Evolutionary conservation across 495 filamentous ascomycete genomes (phyloP).

Genomic region (Friedmanniomyces simplex): DNA sequence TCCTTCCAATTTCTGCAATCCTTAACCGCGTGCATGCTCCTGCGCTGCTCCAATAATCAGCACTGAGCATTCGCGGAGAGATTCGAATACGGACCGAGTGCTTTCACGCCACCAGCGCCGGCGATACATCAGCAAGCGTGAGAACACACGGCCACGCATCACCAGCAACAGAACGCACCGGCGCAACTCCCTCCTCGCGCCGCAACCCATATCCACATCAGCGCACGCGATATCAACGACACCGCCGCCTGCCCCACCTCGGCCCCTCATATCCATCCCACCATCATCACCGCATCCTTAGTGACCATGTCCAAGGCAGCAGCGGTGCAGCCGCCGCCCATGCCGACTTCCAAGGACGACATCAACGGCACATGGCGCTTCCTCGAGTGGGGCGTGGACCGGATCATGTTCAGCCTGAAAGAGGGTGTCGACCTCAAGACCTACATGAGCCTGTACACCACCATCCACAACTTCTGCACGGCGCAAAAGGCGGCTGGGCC

Average conservation of each 20-base stretch:
- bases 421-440: slow-evolving; percentile 86
- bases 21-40: neutral
- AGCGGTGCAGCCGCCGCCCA: slow-evolving; percentile 7
- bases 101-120: neutral
- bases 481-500: slow-evolving; percentile 74
- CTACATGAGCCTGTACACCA: slow-evolving; percentile 97
- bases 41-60: neutral
- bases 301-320: slow-evolving; percentile 11
- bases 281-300: neutral
- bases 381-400: slow-evolving; percentile 73
- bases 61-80: neutral
- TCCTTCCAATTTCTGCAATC: neutral
- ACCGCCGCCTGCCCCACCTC: neutral
- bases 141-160: neutral
- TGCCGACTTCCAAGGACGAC: slow-evolving; percentile 23
- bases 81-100: neutral
- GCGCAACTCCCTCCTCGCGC: neutral
- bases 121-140: neutral
- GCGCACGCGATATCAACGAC: neutral
- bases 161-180: neutral
- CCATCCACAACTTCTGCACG: slow-evolving; percentile 98
- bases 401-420: slow-evolving; percentile 85
- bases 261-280: neutral
- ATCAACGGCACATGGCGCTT: slow-evolving; percentile 54
- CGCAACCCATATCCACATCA: neutral